Base-by-base conservation (phyloP, 352 stramenopile genomes). In the Globisporangium nunn region DNA sequence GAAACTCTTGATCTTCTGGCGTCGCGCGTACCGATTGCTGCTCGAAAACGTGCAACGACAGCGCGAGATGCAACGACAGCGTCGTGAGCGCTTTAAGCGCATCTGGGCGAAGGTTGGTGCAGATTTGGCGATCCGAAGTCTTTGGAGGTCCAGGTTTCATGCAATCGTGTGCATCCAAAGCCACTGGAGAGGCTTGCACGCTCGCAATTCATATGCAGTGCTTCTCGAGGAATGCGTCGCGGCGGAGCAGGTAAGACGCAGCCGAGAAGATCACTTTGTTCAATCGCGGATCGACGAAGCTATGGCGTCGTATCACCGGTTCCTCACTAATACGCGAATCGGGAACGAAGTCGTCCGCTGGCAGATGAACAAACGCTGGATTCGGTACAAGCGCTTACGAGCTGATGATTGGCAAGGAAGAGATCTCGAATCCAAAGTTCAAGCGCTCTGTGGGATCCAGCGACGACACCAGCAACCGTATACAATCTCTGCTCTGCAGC, bases 1-100 rank as follows among this genome's bases (percentile, higher is more conserved):
- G 41, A 81, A 74, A 39, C 58, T 71, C 15, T 48, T 79, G 15
- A 50, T 74, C 4, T 63, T 56, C 31, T 71, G 81, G 41, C 68
- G 62, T 2, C 64, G 64, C 28, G 43, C 71, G 12, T 74, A 66
- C 35, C 66, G 67, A 8, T 46, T 78, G 47, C 49, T 82, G 17
- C 15, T 71, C 28, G 60, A 46, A 1, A 59, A 59, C 5, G 58
- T 67, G 49, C 63, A 62, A 12, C 41, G 40, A 31, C 43, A 54
- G n/a, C 52, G 35, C 14, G 52, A 64, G 45, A 29, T 17, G 28
- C 57, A 52, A 23, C 58, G 52, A n/a, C 29, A 17, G 28, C 39
- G 43, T 4, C 45, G 47, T 12, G 43, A 58, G 31, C 41, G 50
- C 6, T 29, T 49, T 11, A 43, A 53, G 43, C 31, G 50, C 1